Evolutionary conservation across 306 rosid species (phyloP).

Genomic region (Senna tora): DNA sequence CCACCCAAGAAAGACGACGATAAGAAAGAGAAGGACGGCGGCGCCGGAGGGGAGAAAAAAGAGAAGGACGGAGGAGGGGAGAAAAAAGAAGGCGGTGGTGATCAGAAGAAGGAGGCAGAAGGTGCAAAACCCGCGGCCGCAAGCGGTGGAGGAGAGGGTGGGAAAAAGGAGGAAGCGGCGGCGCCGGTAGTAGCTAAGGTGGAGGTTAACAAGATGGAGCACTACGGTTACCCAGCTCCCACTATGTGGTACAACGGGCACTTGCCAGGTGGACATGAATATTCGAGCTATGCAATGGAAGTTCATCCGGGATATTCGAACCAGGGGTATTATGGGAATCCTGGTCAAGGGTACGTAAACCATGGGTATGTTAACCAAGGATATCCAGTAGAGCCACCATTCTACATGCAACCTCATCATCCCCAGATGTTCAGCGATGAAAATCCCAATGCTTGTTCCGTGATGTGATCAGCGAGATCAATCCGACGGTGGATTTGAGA

Average conservation of each 20-base stretch:
- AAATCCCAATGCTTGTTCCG: constrained; percentile 85
- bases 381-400: constrained; percentile 38
- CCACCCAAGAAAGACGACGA: constrained; percentile 58
- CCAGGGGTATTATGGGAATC: constrained; percentile 44
- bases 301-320: constrained; percentile 28
- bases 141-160: constrained; percentile 31
- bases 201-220: constrained; percentile 66
- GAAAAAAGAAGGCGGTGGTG: constrained; percentile 33
- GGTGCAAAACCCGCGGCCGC: constrained; percentile 30
- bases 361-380: constrained; percentile 42
- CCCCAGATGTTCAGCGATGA: constrained; percentile 76
- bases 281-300: constrained; percentile 39
- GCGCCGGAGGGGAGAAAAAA: constrained; percentile 30
- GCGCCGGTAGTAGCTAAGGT: constrained; percentile 39
- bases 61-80: constrained; percentile 41
- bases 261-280: constrained; percentile 51
- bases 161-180: constrained; percentile 22
- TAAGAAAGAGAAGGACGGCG: constrained; percentile 46
- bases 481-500: background rate
- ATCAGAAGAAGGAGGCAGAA: constrained; percentile 22
- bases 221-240: constrained; percentile 48
- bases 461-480: constrained; percentile 56
- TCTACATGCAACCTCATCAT: constrained; percentile 27
- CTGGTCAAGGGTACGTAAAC: constrained; percentile 43
- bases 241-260: constrained; percentile 54